These are phyloP conservation scores for Ustilago hordei DNA, from an alignment of 1,284 basidiomycete species.

Conservation along the genomic window DNA sequence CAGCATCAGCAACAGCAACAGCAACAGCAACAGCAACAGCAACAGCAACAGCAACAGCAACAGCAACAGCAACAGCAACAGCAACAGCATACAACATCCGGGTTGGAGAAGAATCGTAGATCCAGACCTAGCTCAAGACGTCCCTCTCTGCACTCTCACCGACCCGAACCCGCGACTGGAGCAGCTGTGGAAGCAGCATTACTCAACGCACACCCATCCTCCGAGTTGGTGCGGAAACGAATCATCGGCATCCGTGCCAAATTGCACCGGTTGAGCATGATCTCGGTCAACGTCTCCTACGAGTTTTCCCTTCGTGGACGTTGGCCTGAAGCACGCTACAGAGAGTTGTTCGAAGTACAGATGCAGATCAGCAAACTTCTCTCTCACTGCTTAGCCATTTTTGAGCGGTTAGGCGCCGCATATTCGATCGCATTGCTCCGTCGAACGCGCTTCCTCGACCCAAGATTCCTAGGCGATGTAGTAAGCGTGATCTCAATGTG, in stretches of 20 bases:
- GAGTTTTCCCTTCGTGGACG: conserved; percentile 68
- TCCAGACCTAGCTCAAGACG: conserved; percentile 15
- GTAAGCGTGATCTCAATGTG: conserved; percentile 70
- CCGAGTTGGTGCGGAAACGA: conserved; percentile 40
- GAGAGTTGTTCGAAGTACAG: conserved; percentile 46
- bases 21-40: conserved; percentile 2
- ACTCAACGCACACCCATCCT: conserved; percentile 33
- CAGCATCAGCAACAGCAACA: conserved; percentile 1
- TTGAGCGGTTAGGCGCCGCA: conserved; percentile 46
- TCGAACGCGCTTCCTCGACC: conserved; percentile 80
- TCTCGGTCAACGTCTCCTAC: conserved; percentile 68
- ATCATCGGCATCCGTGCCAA: conserved; percentile 68
- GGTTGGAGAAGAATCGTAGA: not conserved
- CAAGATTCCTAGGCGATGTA: conserved; percentile 82
- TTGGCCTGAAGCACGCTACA: conserved; percentile 61
- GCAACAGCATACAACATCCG: not conserved
- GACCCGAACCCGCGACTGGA: not conserved
- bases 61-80: conserved; percentile 1
- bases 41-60: conserved; percentile 2
- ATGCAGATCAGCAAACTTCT: conserved; percentile 70
- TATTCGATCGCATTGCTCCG: conserved; percentile 76
- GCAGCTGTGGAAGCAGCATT: conserved; percentile 7
- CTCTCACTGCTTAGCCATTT: conserved; percentile 72
- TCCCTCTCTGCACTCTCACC: conserved; percentile 12
- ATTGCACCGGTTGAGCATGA: conserved; percentile 69